Percentiles rank a stretch among this genome's conserved stretches.
These are phyloP conservation scores for Pseudocercospora fijiensis DNA, from an alignment of 2,329 filamentous ascomycete genomes.

Conservation along the genomic window DNA sequence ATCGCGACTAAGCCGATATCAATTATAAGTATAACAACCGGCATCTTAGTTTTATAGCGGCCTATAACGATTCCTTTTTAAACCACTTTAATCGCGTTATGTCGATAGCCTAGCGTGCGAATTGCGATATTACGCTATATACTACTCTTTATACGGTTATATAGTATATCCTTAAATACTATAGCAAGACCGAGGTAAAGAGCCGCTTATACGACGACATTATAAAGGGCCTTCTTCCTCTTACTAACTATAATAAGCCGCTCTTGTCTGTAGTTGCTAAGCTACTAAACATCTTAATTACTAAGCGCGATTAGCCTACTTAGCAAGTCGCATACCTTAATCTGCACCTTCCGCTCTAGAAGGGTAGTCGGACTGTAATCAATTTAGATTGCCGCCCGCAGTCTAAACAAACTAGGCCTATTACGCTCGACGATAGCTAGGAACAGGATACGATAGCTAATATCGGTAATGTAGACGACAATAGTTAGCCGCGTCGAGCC, in stretches of 20 bases:
- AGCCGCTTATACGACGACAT: not conserved
- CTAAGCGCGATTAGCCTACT: not conserved
- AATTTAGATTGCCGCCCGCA: not conserved
- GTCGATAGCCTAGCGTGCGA: not conserved
- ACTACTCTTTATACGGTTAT: no score
- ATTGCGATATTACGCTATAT: no score
- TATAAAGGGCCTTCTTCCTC: not conserved
- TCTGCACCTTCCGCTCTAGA: not conserved
- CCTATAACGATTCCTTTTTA: not conserved
- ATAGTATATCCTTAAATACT: no score
- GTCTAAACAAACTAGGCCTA: not conserved
- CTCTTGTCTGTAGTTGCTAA: no score
- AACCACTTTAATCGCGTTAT: not conserved
- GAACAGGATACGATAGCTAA: no score
- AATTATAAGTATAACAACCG: slow-evolving; percentile 2
- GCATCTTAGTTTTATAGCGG: not conserved
- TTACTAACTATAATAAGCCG: not conserved
- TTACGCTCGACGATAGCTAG: not conserved
- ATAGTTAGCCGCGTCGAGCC: not conserved
- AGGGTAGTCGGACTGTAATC: not conserved
- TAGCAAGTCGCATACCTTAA: no score
- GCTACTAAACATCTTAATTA: not conserved
- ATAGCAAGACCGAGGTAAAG: no score
- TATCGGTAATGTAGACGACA: not conserved
- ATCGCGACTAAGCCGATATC: no score